phyloP scores from a whole-genome alignment of 768 basidiomycete genomes.

The Fomitopsis serialis region DNA sequence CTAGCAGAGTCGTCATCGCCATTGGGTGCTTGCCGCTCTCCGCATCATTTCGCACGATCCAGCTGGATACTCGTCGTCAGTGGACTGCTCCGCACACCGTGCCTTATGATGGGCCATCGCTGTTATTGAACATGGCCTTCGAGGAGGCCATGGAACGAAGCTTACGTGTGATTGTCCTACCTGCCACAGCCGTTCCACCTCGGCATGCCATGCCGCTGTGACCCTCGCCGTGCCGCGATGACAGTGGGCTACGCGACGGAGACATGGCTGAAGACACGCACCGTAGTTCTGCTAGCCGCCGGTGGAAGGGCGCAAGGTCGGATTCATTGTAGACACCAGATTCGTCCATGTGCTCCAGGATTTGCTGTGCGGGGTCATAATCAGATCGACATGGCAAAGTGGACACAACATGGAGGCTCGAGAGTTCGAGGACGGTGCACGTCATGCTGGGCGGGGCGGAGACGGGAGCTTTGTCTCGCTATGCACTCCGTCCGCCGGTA shows the following conservation, averaged over 20 bases:
- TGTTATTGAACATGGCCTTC: not conserved
- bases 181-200: not conserved
- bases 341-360: conserved; percentile 93
- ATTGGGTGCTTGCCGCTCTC: conserved; percentile 79
- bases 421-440: not conserved
- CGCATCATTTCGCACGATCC: conserved; percentile 80
- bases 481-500: not conserved
- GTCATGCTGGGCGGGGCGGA: not conserved
- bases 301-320: conserved; percentile 84
- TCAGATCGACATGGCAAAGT: not conserved
- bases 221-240: not conserved
- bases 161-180: not conserved
- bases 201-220: not conserved
- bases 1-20: conserved; percentile 83
- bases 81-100: not conserved
- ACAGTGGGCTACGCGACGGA: not conserved
- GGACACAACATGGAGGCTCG: not conserved
- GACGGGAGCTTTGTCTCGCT: not conserved
- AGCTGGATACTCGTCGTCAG: conserved; percentile 9
- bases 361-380: conserved; percentile 55
- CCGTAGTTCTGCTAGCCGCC: conserved; percentile 75
- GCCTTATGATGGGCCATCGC: not conserved
- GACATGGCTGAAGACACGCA: conserved; percentile 14
- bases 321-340: conserved; percentile 90
- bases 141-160: not conserved